Conservation (phyloP, 2,329 filamentous ascomycete genomes). For the Diatrype stigma region DNA sequence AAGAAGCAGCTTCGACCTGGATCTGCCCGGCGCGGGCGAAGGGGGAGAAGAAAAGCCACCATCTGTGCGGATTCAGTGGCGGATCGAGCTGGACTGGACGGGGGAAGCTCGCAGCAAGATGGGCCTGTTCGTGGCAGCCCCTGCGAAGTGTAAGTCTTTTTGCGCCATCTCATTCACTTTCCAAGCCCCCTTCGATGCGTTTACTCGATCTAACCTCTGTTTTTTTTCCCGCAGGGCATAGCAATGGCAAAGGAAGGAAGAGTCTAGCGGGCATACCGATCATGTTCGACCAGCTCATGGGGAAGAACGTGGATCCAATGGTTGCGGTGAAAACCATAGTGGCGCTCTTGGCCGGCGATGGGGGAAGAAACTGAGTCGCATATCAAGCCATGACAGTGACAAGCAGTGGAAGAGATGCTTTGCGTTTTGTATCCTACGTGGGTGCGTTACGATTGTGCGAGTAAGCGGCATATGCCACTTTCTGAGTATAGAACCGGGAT, state of each 20-base stretch:
- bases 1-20: conserved; percentile 43
- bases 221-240: conserved; percentile 47
- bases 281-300: conserved; percentile 57
- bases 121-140: conserved; percentile 50
- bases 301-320: conserved; percentile 50
- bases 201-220: background rate
- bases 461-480: conserved; percentile 1
- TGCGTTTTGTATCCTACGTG: background rate
- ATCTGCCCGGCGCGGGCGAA: conserved; percentile 30
- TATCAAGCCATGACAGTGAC: no score
- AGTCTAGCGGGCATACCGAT: conserved; percentile 54
- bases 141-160: conserved; percentile 56
- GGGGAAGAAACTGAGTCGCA: conserved; percentile 7
- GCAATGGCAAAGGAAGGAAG: conserved; percentile 48
- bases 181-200: background rate
- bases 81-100: conserved; percentile 66
- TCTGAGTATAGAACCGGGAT: background rate
- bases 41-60: conserved; percentile 32
- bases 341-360: conserved; percentile 52
- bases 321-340: conserved; percentile 56
- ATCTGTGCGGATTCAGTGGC: conserved; percentile 56
- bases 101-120: conserved; percentile 63
- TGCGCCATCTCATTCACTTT: no score
- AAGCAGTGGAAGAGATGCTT: background rate
- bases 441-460: conserved; percentile 8